Evolutionary conservation across 2,329 filamentous ascomycete species (phyloP).

Genomic region (Chrysoporthe puriensis): DNA sequence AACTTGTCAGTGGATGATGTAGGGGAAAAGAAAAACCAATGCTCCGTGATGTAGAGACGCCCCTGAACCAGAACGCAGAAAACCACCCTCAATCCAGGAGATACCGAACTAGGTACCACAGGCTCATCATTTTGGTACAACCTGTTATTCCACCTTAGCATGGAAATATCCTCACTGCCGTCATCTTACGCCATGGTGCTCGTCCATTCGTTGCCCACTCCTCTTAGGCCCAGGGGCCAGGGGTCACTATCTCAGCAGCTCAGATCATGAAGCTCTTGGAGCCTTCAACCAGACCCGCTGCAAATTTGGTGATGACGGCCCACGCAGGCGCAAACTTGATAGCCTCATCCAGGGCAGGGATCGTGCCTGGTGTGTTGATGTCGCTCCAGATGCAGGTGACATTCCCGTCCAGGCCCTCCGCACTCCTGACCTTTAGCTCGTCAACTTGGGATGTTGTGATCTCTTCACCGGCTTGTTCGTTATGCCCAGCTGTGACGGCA

Average conservation of each 20-base stretch:
- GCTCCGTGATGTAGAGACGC: background rate
- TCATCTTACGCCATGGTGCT: background rate
- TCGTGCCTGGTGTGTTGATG: constrained; percentile 69
- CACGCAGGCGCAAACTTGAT: constrained; percentile 77
- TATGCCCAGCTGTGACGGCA: constrained; percentile 28
- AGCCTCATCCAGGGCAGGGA: constrained; percentile 85
- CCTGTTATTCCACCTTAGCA: background rate
- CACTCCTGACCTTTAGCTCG: constrained; percentile 39
- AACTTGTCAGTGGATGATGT: background rate
- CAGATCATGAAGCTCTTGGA: constrained; percentile 68
- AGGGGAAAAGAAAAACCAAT: background rate
- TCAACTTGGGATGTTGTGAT: background rate
- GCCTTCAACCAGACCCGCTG: constrained; percentile 81
- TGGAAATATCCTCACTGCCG: background rate
- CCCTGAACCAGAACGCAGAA: background rate
- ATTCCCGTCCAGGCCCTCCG: constrained; percentile 57
- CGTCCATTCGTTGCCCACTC: background rate
- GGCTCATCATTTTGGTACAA: background rate
- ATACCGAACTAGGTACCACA: background rate
- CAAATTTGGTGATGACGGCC: constrained; percentile 75
- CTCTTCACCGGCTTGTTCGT: constrained; percentile 20
- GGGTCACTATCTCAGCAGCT: constrained; percentile 24
- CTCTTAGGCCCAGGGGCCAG: background rate
- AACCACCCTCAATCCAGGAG: background rate
- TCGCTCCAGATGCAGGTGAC: constrained; percentile 89